Evolutionary conservation across 305 asterid genomes (phyloP).

Genomic region (Striga hermonthica): DNA sequence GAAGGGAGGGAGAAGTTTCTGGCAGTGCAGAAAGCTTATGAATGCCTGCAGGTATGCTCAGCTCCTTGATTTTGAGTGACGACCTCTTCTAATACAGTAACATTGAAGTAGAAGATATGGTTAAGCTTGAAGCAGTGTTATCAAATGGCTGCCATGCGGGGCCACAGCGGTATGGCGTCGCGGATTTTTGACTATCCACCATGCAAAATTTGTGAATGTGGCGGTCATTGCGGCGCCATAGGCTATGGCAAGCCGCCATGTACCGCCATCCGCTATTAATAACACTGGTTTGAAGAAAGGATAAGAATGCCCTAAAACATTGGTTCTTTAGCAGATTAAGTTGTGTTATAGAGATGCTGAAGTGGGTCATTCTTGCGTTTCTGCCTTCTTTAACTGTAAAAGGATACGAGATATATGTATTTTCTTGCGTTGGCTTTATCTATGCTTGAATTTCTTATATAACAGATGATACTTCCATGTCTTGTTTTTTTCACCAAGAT

Average conservation of each 20-base stretch:
- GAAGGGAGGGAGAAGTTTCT: constrained; percentile 96
- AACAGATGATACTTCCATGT: constrained; percentile 4
- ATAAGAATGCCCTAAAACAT: not conserved
- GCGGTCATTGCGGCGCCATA: no score
- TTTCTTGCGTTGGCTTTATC: constrained; percentile 4
- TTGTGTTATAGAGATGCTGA: not conserved
- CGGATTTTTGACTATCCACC: no score
- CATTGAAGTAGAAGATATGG: constrained; percentile 6
- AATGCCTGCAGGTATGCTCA: constrained; percentile 81
- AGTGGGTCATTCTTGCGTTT: not conserved
- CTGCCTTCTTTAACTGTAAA: not conserved
- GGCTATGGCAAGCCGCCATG: no score
- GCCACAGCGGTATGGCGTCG: no score
- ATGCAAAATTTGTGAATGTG: no score
- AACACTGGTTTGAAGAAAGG: no score
- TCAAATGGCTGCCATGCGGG: no score
- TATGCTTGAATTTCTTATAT: not conserved
- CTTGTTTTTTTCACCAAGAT: constrained; percentile 19
- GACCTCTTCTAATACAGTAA: constrained; percentile 8
- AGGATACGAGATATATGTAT: not conserved
- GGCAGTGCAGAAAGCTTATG: constrained; percentile 98
- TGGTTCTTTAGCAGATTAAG: constrained; percentile 8
- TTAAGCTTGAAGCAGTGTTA: no score
- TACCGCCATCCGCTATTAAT: no score
- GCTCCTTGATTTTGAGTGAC: constrained; percentile 27